Evolutionary conservation across 1,139 yeast genomes (phyloP).

Genomic region (Scheffersomyces illinoinensis): DNA sequence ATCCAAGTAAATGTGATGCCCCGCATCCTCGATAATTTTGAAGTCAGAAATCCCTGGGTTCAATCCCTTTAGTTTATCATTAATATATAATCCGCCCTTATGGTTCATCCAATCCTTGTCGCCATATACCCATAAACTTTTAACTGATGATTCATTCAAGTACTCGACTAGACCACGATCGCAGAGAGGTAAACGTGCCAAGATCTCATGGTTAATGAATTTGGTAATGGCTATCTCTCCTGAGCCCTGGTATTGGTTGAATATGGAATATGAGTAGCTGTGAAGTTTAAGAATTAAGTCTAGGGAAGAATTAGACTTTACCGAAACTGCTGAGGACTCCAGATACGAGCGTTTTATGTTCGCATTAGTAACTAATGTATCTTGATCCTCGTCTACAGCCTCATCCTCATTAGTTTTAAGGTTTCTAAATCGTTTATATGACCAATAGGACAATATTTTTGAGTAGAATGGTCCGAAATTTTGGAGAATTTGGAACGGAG

Average conservation of each 20-base stretch:
- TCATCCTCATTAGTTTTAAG: conserved; percentile 18
- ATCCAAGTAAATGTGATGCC: conserved; percentile 44
- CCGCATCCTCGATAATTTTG: conserved; percentile 35
- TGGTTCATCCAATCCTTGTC: conserved; percentile 49
- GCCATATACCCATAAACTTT: conserved; percentile 41
- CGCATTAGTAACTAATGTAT: background rate
- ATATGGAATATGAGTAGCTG: conserved; percentile 43
- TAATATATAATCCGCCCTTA: conserved; percentile 40
- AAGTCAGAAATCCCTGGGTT: conserved; percentile 21
- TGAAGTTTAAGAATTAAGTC: conserved; percentile 40
- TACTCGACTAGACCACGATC: conserved; percentile 41
- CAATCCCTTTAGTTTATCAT: conserved; percentile 21
- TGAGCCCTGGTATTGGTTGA: conserved; percentile 46
- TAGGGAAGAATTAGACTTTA: conserved; percentile 1
- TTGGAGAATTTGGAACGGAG: conserved; percentile 45
- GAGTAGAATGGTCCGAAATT: conserved; percentile 42
- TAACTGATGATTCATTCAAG: conserved; percentile 23
- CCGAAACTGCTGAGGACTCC: background rate
- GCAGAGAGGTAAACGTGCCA: conserved; percentile 42
- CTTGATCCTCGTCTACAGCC: background rate
- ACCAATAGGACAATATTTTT: conserved; percentile 44
- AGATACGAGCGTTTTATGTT: background rate
- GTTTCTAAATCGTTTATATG: conserved; percentile 41
- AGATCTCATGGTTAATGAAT: conserved; percentile 41
- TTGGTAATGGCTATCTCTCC: conserved; percentile 50